A percentile compares a stretch with the other conserved stretches of the same genome.
phyloP scores from a whole-genome alignment of 805 yeast species.

The Candida nemodendra region DNA sequence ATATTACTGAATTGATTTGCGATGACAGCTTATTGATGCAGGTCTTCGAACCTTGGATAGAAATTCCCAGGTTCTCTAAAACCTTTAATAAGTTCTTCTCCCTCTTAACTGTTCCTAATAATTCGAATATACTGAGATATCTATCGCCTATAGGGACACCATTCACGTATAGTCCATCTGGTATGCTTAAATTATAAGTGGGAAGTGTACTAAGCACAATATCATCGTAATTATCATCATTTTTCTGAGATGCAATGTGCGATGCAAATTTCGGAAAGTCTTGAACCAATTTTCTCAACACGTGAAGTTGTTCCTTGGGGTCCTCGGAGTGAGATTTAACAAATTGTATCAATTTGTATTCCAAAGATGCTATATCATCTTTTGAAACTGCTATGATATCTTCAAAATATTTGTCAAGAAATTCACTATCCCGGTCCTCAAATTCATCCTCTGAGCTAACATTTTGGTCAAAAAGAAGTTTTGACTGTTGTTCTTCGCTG shows the following conservation, averaged over 20 bases:
- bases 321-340: constrained; percentile 26
- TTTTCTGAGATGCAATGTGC: constrained; percentile 30
- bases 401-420: constrained; percentile 25
- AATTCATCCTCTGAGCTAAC: constrained; percentile 2
- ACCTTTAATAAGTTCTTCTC: constrained; percentile 29
- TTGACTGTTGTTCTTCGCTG: constrained; percentile 27
- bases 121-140: constrained; percentile 41
- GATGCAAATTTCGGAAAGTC: constrained; percentile 58
- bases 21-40: constrained; percentile 41
- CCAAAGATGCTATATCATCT: constrained; percentile 37
- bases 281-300: constrained; percentile 39
- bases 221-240: constrained; percentile 7
- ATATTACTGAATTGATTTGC: constrained; percentile 8
- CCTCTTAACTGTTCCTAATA: constrained; percentile 38
- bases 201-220: not conserved
- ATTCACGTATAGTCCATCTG: constrained; percentile 60
- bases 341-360: constrained; percentile 40
- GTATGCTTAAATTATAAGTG: constrained; percentile 13
- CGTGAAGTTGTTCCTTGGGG: constrained; percentile 33
- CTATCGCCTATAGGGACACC: constrained; percentile 58
- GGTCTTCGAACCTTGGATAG: constrained; percentile 33
- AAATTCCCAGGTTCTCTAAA: constrained; percentile 34
- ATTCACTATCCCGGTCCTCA: constrained; percentile 1
- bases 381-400: constrained; percentile 33
- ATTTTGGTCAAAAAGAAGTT: constrained; percentile 23